Evolutionary conservation across 192 early-diverging fungal species (phyloP).

Genomic region (Rhizoclosmatium sp.): DNA sequence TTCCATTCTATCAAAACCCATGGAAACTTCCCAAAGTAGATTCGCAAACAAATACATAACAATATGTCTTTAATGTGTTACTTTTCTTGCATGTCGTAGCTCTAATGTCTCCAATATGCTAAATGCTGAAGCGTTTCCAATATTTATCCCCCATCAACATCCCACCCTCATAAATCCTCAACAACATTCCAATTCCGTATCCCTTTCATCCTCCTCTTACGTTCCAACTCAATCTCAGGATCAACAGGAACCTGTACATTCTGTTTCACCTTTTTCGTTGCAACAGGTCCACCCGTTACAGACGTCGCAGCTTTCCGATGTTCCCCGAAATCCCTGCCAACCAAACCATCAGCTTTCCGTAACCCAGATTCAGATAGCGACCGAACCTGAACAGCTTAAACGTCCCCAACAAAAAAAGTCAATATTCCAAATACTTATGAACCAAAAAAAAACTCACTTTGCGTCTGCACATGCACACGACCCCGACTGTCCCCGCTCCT

Average conservation of each 20-base stretch:
- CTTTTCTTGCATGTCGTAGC: too few species aligned
- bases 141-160: too few species aligned
- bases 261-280: not conserved
- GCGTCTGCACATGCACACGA: not conserved
- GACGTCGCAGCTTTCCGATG: not conserved
- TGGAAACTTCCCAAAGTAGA: too few species aligned
- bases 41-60: too few species aligned
- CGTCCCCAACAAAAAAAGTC: not conserved
- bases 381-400: not conserved
- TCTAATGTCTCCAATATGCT: too few species aligned
- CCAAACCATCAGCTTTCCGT: not conserved
- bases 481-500: not conserved
- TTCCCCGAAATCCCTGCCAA: not conserved
- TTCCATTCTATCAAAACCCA: too few species aligned
- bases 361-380: not conserved
- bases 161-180: conserved; percentile 7
- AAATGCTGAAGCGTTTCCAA: too few species aligned
- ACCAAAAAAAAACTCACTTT: conserved; percentile 19
- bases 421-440: not conserved
- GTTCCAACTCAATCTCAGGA: conserved; percentile 19
- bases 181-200: conserved; percentile 57
- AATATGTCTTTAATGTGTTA: too few species aligned
- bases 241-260: not conserved
- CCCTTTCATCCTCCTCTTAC: conserved; percentile 37
- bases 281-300: not conserved